Conservation (phyloP, 1,284 basidiomycete species). For the Leccinum griseonigrum region DNA sequence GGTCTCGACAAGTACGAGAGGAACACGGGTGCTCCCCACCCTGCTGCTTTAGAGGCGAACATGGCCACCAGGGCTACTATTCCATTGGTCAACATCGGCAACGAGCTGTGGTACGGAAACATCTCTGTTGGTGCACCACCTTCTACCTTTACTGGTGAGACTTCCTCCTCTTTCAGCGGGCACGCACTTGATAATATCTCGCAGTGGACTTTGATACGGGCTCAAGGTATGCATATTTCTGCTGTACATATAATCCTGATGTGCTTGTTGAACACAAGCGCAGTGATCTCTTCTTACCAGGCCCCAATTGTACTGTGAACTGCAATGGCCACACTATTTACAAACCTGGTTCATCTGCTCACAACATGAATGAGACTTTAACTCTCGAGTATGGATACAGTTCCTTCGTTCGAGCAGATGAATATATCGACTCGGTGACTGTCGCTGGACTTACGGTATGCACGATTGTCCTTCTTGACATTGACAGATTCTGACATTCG, state of each 20-base stretch:
- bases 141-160: slow-evolving; percentile 12
- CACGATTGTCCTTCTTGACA: slow-evolving; percentile 3
- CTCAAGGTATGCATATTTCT: slow-evolving; percentile 9
- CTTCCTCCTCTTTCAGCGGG: background rate
- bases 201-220: slow-evolving; percentile 24
- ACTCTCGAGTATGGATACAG: slow-evolving; percentile 31
- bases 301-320: background rate
- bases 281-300: slow-evolving; percentile 15
- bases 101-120: slow-evolving; percentile 16
- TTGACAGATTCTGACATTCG: slow-evolving; percentile 1
- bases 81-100: slow-evolving; percentile 17
- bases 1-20: slow-evolving; percentile 14
- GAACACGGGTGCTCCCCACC: slow-evolving; percentile 15
- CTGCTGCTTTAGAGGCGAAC: background rate
- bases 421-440: slow-evolving; percentile 34
- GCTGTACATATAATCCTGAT: background rate
- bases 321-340: slow-evolving; percentile 31
- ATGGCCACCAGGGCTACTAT: slow-evolving; percentile 7
- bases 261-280: background rate
- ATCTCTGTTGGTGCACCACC: slow-evolving; percentile 23
- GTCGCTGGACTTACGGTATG: slow-evolving; percentile 20
- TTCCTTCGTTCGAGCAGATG: slow-evolving; percentile 26
- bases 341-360: slow-evolving; percentile 25
- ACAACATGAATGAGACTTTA: slow-evolving; percentile 22
- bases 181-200: background rate